A percentile compares a stretch with the other conserved stretches of the same genome.
Conservation (phyloP, 2,329 filamentous ascomycete genomes). For the Mollisia scopiformis region DNA sequence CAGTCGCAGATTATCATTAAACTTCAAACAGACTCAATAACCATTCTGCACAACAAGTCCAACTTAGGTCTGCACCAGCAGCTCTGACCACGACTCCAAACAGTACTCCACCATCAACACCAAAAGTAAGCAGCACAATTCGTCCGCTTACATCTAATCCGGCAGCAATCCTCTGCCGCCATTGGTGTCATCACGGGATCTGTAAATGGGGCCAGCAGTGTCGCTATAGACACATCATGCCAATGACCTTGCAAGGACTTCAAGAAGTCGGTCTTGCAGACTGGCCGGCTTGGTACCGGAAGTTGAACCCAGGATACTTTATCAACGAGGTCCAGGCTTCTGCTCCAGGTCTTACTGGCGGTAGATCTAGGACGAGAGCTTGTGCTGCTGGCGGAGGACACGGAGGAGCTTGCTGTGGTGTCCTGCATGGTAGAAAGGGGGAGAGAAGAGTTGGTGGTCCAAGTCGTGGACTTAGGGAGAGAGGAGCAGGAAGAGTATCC, state of each 20-base stretch:
- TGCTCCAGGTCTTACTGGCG: neutral
- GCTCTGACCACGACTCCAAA: neutral
- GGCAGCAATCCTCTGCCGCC: slow-evolving; percentile 39
- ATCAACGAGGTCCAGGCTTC: slow-evolving; percentile 1
- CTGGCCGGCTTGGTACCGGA: slow-evolving; percentile 47
- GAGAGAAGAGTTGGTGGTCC: neutral
- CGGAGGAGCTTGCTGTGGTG: slow-evolving; percentile 7
- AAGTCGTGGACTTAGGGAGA: neutral
- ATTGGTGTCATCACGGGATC: slow-evolving; percentile 52
- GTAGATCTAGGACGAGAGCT: neutral
- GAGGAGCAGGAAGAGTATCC: neutral
- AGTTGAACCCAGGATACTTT: slow-evolving; percentile 30
- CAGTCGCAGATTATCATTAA: neutral
- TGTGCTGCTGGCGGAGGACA: neutral
- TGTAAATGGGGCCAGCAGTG: slow-evolving; percentile 50
- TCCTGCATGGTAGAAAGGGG: slow-evolving; percentile 3
- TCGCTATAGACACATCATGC: slow-evolving; percentile 51
- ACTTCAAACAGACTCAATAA: neutral
- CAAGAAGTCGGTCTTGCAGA: slow-evolving; percentile 44
- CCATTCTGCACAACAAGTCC: neutral
- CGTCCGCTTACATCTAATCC: neutral
- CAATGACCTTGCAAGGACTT: slow-evolving; percentile 44
- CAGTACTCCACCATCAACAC: slow-evolving; percentile 3
- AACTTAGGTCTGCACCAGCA: neutral
- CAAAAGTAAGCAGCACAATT: slow-evolving; percentile 3